Evolutionary conservation across 2,329 filamentous ascomycete genomes (phyloP).

Genomic region (Colletotrichum noveboracense): DNA sequence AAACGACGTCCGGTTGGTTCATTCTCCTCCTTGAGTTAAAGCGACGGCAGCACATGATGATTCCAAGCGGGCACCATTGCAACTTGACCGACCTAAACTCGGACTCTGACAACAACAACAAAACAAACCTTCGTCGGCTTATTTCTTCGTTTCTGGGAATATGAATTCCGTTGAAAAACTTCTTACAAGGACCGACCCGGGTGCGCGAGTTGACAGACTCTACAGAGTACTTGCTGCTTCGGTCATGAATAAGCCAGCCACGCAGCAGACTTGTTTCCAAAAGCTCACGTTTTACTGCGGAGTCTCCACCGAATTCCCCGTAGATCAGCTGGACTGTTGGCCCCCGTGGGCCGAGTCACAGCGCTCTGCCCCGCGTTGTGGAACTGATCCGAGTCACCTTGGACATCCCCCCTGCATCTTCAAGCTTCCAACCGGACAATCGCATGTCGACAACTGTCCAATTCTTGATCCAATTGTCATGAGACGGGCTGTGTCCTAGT

Average conservation of each 20-base stretch:
- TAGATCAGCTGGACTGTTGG: not conserved
- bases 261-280: not conserved
- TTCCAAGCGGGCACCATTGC: not conserved
- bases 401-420: not conserved
- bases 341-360: not conserved
- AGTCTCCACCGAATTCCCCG: not conserved
- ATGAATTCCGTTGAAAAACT: not conserved
- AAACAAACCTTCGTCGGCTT: not conserved
- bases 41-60: not conserved
- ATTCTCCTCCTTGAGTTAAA: not conserved
- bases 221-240: not conserved
- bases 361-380: not conserved
- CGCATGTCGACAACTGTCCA: not conserved
- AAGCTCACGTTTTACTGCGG: not conserved
- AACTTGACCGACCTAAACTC: not conserved
- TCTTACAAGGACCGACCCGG: not conserved
- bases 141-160: not conserved
- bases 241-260: not conserved
- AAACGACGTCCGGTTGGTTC: not conserved
- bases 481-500: not conserved
- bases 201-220: not conserved
- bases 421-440: not conserved
- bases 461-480: not conserved
- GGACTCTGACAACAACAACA: not conserved
- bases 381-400: not conserved